Percentiles rank a stretch among this genome's conserved stretches.
Conservation (phyloP, 176 grass and related monocot species). For the Musa acuminata region DNA sequence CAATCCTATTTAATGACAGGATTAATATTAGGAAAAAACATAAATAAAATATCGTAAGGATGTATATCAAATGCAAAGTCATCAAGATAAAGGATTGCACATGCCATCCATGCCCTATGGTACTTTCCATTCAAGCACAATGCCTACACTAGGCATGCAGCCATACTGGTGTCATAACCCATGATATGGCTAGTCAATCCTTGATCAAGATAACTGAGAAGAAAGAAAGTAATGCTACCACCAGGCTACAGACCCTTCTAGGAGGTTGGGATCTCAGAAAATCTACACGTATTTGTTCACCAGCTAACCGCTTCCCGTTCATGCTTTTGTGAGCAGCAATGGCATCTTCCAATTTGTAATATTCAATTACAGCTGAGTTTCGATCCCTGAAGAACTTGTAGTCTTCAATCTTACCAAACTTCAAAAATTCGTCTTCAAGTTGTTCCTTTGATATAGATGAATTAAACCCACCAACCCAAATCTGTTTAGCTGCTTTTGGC, state of each 20-base stretch:
- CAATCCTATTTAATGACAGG: constrained; percentile 40
- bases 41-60: background rate
- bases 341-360: constrained; percentile 66
- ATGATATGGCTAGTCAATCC: background rate
- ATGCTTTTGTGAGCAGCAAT: constrained; percentile 78
- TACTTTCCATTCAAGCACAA: background rate
- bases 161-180: too few species aligned
- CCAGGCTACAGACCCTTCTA: constrained; percentile 43
- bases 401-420: constrained; percentile 68
- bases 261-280: constrained; percentile 63
- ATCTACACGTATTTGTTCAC: constrained; percentile 78
- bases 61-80: background rate
- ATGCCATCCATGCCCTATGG: background rate
- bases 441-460: constrained; percentile 52
- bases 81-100: background rate
- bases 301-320: constrained; percentile 62
- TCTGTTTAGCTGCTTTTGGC: constrained; percentile 69
- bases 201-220: background rate
- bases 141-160: too few species aligned
- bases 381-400: constrained; percentile 53
- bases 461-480: constrained; percentile 86
- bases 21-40: constrained; percentile 11
- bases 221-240: background rate
- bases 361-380: constrained; percentile 65
- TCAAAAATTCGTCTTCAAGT: constrained; percentile 59